A percentile compares a stretch with the other conserved stretches of the same genome.
phyloP scores from a whole-genome alignment of 116 monocot genomes.

The Trichopus zeylanicus region DNA sequence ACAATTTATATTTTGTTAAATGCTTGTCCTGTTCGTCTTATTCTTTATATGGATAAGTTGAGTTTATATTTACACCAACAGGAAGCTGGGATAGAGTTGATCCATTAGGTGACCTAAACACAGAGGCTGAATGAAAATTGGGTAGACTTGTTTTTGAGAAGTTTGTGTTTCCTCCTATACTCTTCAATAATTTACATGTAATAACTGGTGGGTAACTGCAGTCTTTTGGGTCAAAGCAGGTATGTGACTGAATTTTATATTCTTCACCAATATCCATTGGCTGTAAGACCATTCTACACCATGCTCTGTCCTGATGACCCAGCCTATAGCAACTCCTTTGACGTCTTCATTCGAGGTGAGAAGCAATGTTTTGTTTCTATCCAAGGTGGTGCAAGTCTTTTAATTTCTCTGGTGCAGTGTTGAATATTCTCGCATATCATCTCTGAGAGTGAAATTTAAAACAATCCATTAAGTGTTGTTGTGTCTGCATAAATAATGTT shows the following conservation, averaged over 20 bases:
- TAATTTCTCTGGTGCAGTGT: no score
- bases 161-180: conserved; percentile 22
- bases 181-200: neutral
- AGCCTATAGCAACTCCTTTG: conserved; percentile 89
- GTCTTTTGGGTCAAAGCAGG: conserved; percentile 19
- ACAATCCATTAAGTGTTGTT: no score
- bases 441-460: no score
- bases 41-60: no score
- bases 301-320: conserved; percentile 86
- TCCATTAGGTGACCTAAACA: conserved; percentile 81
- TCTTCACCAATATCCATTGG: conserved; percentile 81
- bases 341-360: conserved; percentile 95
- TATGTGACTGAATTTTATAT: conserved; percentile 88
- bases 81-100: conserved; percentile 81
- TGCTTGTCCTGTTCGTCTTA: neutral
- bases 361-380: no score
- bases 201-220: conserved; percentile 7
- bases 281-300: conserved; percentile 90
- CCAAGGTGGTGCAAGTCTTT: no score
- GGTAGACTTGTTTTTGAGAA: conserved; percentile 77
- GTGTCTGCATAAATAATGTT: no score
- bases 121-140: conserved; percentile 81
- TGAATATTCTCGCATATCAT: no score
- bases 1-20: no score
- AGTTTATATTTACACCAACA: conserved; percentile 9